Percentiles rank a stretch among this genome's conserved stretches.
Conservation (phyloP, 139 green algal species). For the Haematococcus sp. region DNA sequence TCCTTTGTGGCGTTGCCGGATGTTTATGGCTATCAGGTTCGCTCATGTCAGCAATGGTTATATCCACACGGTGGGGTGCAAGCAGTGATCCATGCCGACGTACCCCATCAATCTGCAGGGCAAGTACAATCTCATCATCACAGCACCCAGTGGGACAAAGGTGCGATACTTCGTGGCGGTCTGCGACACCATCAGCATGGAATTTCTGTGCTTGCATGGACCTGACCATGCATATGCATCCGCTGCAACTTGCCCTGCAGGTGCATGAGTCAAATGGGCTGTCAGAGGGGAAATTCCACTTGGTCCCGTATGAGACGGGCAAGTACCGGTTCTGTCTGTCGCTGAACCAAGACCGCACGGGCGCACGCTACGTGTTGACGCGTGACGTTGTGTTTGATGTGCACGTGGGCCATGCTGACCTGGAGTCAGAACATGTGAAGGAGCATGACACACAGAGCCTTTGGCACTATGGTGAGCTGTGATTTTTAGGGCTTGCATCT, state of each 20-base stretch:
- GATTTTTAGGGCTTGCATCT: no score
- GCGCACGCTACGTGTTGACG: slow-evolving; percentile 23
- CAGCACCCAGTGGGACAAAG: neutral
- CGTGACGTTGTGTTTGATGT: slow-evolving; percentile 52
- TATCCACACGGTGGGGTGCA: neutral
- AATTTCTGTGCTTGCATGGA: slow-evolving; percentile 3
- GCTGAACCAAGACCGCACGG: slow-evolving; percentile 17
- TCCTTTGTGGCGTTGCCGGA: slow-evolving; percentile 45
- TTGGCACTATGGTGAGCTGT: slow-evolving; percentile 32
- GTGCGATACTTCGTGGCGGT: slow-evolving; percentile 4
- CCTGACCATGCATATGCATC: no score
- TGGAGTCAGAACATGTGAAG: slow-evolving; percentile 28
- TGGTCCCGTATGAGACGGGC: slow-evolving; percentile 52
- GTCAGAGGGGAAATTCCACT: slow-evolving; percentile 47
- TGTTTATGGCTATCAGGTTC: slow-evolving; percentile 23
- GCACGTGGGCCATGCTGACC: slow-evolving; percentile 41
- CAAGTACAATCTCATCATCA: neutral
- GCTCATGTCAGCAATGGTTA: neutral
- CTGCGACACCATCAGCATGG: slow-evolving; percentile 1
- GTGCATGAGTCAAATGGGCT: slow-evolving; percentile 28
- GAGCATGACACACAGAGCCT: slow-evolving; percentile 52
- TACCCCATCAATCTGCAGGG: slow-evolving; percentile 9
- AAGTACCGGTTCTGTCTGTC: slow-evolving; percentile 52
- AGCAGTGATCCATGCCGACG: neutral
- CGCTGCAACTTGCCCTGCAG: neutral